Percentiles rank a stretch among this genome's conserved stretches.
phyloP scores from a whole-genome alignment of 768 basidiomycete species.

The Termitomyces sp. region DNA sequence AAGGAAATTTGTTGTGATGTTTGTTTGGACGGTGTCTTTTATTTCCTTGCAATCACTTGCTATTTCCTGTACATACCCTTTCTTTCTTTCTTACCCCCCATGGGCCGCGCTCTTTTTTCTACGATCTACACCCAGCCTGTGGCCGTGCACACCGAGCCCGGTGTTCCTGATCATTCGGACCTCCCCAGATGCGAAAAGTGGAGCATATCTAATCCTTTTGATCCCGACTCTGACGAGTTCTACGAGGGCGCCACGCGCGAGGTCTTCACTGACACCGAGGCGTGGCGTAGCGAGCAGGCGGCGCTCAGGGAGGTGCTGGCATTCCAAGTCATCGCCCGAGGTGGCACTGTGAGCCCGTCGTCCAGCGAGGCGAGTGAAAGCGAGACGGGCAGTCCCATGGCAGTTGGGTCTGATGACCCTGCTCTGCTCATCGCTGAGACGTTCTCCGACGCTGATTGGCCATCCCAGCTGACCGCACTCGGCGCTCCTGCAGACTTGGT shows the following conservation, averaged over 20 bases:
- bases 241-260: conserved; percentile 60
- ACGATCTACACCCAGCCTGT: conserved; percentile 31
- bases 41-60: conserved; percentile 4
- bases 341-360: conserved; percentile 26
- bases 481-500: conserved; percentile 5
- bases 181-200: conserved; percentile 43
- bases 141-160: conserved; percentile 39
- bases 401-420: conserved; percentile 35
- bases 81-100: conserved; percentile 24
- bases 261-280: conserved; percentile 49
- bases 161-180: conserved; percentile 21
- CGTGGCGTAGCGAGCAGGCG: conserved; percentile 27
- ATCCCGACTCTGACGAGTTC: conserved; percentile 79
- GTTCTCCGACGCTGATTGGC: conserved; percentile 23
- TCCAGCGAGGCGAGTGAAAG: conserved; percentile 39
- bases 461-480: conserved; percentile 13
- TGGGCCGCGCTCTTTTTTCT: conserved; percentile 62
- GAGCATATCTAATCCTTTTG: conserved; percentile 63
- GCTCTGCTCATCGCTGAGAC: conserved; percentile 31
- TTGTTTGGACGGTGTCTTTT: conserved; percentile 7
- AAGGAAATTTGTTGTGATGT: conserved; percentile 12
- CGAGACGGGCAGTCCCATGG: conserved; percentile 45
- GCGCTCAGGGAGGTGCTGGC: conserved; percentile 17
- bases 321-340: conserved; percentile 17
- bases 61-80: conserved; percentile 17